Evolutionary conservation across 306 rosid genomes (phyloP).

Genomic region (Lupinus albus): DNA sequence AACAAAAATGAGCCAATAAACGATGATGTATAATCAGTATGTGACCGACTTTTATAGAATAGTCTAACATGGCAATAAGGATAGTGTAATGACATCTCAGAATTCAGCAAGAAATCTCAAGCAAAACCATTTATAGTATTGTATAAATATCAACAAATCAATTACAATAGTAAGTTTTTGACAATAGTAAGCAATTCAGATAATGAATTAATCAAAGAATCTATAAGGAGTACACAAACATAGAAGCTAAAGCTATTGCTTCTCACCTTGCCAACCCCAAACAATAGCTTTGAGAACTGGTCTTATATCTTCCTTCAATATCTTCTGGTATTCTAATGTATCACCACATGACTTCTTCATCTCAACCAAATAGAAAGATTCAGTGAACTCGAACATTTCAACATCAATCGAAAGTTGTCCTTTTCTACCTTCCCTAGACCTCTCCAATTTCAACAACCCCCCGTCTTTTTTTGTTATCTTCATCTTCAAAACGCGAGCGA

Average conservation of each 20-base stretch:
- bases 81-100: conserved; percentile 12
- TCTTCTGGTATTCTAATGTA: conserved; percentile 49
- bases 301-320: conserved; percentile 44
- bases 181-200: conserved; percentile 4
- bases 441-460: conserved; percentile 47
- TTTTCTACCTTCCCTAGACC: conserved; percentile 30
- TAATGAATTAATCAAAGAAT: conserved; percentile 33
- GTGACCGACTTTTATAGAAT: background rate
- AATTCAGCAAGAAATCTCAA: background rate
- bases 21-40: background rate
- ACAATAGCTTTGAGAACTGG: conserved; percentile 50
- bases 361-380: conserved; percentile 53
- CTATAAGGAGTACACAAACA: conserved; percentile 5
- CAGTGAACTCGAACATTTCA: conserved; percentile 48
- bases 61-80: background rate
- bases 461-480: conserved; percentile 43
- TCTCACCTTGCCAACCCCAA: conserved; percentile 50
- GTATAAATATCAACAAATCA: conserved; percentile 29
- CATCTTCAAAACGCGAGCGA: conserved; percentile 38
- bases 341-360: conserved; percentile 47
- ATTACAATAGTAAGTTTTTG: conserved; percentile 11
- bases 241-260: conserved; percentile 8
- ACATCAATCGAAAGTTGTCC: conserved; percentile 41
- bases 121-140: conserved; percentile 7
- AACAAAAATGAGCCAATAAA: background rate